Evolutionary conservation across 805 yeast genomes (phyloP).

Genomic region (Danielozyma ontarioensis): DNA sequence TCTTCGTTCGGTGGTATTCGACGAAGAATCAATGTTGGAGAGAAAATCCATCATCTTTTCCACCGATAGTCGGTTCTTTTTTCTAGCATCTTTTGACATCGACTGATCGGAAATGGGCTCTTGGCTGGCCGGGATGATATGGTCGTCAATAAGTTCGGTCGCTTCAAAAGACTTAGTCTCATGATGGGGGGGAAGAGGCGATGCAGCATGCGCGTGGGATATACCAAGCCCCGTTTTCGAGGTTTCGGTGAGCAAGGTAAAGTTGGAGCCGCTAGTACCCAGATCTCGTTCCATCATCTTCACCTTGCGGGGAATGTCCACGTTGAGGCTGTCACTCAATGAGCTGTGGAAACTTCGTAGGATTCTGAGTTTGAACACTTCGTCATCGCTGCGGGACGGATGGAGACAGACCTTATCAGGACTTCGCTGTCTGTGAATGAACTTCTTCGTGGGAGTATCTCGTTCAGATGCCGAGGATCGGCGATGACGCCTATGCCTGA

Average conservation of each 20-base stretch:
- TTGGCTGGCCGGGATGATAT: too few species aligned
- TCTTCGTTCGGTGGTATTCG: background rate
- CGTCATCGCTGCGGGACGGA: constrained; percentile 4
- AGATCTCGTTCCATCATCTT: background rate
- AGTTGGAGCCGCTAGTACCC: background rate
- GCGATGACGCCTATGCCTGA: constrained; percentile 13
- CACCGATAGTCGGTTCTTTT: constrained; percentile 2
- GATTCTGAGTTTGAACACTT: constrained; percentile 5
- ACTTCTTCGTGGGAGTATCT: background rate
- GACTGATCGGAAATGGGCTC: too few species aligned
- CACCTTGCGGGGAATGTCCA: constrained; percentile 9
- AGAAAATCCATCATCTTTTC: constrained; percentile 3
- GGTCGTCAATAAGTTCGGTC: too few species aligned
- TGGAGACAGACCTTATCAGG: constrained; percentile 13
- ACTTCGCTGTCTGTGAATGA: constrained; percentile 1
- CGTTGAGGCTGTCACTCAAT: constrained; percentile 15
- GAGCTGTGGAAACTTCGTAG: constrained; percentile 18
- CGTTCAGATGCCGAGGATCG: background rate
- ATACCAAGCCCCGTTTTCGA: constrained; percentile 7
- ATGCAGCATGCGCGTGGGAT: too few species aligned
- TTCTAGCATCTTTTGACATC: background rate
- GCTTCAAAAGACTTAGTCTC: background rate
- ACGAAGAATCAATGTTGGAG: background rate
- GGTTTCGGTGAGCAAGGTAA: background rate
- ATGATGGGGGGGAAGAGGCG: background rate